Base-by-base conservation (phyloP, 371 early-diverging fungal genomes). In the Mucor circinelloides region DNA sequence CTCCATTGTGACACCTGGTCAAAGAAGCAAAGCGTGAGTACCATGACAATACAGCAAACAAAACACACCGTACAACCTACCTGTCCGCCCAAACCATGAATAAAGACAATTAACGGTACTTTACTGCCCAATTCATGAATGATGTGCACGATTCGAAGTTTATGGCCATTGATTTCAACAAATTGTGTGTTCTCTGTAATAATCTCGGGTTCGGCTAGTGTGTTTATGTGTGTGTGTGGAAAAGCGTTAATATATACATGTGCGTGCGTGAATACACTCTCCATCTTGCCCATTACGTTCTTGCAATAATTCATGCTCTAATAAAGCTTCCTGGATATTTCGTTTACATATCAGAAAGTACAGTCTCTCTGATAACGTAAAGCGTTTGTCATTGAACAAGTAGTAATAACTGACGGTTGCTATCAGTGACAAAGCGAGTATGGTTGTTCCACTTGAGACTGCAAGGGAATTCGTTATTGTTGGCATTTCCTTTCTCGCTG, bases 21-120 rank as follows among this genome's bases (percentile, higher is more conserved):
- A 38, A 58, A 61, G 34, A 31, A 44, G 19, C 5, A 8, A 1
- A 46, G 17, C 15, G 9, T 9, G 3, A 9, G 9, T 17, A 17
- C 55, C 12, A n/a, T 13, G 6, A 10, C 28, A 31, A 46, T 27
- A 59, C 17, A 31, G 1, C 12, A 21, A 32, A 15, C 9, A 48
- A 6, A 27, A 42, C 44, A 50, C 27, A 40, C 25, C 6, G 38
- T n/a, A n/a, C n/a, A n/a, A n/a, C 28, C 77, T 79, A 89, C 90
- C 80, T 91, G 91, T 42, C 88, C 90, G 25, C 91, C 91, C 31
- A 91, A 70, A 12, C 91, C 91, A 67, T 91, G 91, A 52, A 91
- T 87, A 72, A 91, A 90, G 7, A 90, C 85, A 30, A 91, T 67
- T 13, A 89, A 64, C 12, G 92, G 92, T 21, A 89, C 87, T 71